phyloP scores from a whole-genome alignment of 164 flowering plant species.

The Chimonanthus salicifolius region DNA sequence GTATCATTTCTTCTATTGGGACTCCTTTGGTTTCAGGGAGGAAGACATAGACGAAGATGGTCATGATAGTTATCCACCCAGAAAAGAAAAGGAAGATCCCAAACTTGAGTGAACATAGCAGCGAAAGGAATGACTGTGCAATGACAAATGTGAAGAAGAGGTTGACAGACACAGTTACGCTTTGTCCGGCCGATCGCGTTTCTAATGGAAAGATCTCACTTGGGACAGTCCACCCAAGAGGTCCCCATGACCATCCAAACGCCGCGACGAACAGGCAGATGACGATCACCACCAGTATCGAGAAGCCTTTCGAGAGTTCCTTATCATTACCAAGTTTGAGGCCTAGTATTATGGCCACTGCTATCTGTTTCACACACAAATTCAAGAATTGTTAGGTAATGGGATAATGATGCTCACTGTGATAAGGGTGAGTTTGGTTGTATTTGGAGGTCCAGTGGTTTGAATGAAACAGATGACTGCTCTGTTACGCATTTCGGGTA shows the following conservation, averaged over 20 bases:
- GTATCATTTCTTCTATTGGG: slow-evolving; percentile 56
- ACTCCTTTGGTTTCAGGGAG: slow-evolving; percentile 61
- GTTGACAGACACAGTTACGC: slow-evolving; percentile 51
- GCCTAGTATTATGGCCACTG: slow-evolving; percentile 66
- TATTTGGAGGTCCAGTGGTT: too few relatives aligned
- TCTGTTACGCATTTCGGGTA: too few relatives aligned
- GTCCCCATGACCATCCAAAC: slow-evolving; percentile 63
- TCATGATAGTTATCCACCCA: slow-evolving; percentile 53
- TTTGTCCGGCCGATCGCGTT: slow-evolving; percentile 53
- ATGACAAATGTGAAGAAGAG: slow-evolving; percentile 52
- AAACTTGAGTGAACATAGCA: slow-evolving; percentile 42
- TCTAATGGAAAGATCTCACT: slow-evolving; percentile 58
- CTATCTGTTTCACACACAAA: slow-evolving; percentile 35
- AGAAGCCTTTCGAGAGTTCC: slow-evolving; percentile 54
- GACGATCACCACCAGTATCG: slow-evolving; percentile 55
- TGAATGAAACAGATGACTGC: too few relatives aligned
- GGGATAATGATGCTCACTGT: not conserved
- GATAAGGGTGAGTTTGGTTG: too few relatives aligned
- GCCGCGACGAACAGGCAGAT: slow-evolving; percentile 78
- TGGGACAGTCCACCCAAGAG: slow-evolving; percentile 59
- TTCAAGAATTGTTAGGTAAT: not conserved
- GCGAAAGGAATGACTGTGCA: slow-evolving; percentile 44
- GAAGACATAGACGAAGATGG: slow-evolving; percentile 41
- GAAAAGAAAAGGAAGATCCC: slow-evolving; percentile 62
- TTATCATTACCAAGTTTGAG: slow-evolving; percentile 45